Base-by-base conservation (phyloP, 2,329 filamentous ascomycete species). In the Parasarocladium wereldwijsianum region DNA sequence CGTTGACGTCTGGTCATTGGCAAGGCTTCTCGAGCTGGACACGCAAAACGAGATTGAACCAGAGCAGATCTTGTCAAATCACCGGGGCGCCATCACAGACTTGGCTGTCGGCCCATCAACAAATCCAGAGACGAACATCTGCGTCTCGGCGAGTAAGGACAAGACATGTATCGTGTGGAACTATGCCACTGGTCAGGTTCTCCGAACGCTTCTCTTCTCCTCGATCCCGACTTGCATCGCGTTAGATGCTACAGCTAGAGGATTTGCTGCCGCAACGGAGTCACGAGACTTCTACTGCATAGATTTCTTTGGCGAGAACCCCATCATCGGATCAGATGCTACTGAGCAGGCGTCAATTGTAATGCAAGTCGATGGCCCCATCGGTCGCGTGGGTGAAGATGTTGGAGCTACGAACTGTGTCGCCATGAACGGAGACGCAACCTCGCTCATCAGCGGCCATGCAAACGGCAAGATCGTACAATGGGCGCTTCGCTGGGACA, bases 91-190 rank as follows among this genome's bases (percentile, higher is more conserved):
- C 47, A 75, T 86, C 51, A 87, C 71, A 36, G 70, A 65, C 30
- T 47, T 80, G 12, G 54, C 54, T 5, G 55, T 66, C 24, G 76
- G 80, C 12, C 73, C 81, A 44, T 77, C 78, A 46, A 60, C 66
- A 35, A 76, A 72, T 47, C 49, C 57, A 11, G 70, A 75, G 43
- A 78, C 78, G 34, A 87, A 82, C 50, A 74, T 96, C 36, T 86
- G 80, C 35, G 67, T 94, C 13, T 92, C 87, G 3, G 72, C 76
- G 6, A 83, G 83, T 39, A 75, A 71, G 42, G 90, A 96, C 56
- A 86, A 82, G 54, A 90, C 83, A 6, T 83, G 83, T 42, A 76
- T 93, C 43, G 64, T 93, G 36, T 98, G 90, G 90, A 86, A 96
- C 54, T 92, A 92, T 49, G 72, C 76, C 37, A 81, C 73, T 1